Evolutionary conservation across 176 grass and related monocot genomes (phyloP), one percentile per base, ranked within the genome.

Genomic region (Secale cereale): DNA sequence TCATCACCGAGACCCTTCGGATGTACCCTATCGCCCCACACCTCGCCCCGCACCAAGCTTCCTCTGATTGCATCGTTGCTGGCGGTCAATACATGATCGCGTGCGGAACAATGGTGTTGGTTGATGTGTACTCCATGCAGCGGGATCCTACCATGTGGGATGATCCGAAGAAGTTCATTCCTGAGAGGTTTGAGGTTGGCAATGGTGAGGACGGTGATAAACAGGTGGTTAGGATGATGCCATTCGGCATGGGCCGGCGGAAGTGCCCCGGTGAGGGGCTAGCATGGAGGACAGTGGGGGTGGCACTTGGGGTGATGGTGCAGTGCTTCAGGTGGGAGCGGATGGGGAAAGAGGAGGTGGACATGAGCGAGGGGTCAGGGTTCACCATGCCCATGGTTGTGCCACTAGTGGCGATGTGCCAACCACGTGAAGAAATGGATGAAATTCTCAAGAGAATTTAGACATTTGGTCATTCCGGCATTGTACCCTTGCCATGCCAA

Each of bases 381-480:
- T 70, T 96, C 7, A 96, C 84, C n/a, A 93, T 96, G 94, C 91
- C 91, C 5, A 93, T 81, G 89, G 91, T 20, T 0, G 40, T 78
- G 54, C 86, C 83, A 36, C 87, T 96, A 22, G 35, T 76, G 1
- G 90, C 60, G 2, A 27, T 81, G 40, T 94, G 77, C 32, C 78
- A 17, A 8, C 90, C 87, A 10, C 78, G 82, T 14, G 2, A 16
- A 8, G 8, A 78, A 33, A 88, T 94, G 81, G 10, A 32, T 1
- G 1, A 25, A 2, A 1, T 90, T 13, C 82, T 89, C 19, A 48
- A 4, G 17, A 43, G 7, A 6, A 62, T 89, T 2, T 77, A 81
- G n/a, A 5, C 9, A 6, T 8, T 59, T 3, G 0, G 8, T 10
- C 4, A 26, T 59, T 40, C 32, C 19, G 59, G 1, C 70, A 73